A percentile compares a stretch with the other conserved stretches of the same genome.
These are phyloP conservation scores for Trichodelitschia bisporula DNA, from an alignment of 495 filamentous ascomycete genomes.

Conservation along the genomic window DNA sequence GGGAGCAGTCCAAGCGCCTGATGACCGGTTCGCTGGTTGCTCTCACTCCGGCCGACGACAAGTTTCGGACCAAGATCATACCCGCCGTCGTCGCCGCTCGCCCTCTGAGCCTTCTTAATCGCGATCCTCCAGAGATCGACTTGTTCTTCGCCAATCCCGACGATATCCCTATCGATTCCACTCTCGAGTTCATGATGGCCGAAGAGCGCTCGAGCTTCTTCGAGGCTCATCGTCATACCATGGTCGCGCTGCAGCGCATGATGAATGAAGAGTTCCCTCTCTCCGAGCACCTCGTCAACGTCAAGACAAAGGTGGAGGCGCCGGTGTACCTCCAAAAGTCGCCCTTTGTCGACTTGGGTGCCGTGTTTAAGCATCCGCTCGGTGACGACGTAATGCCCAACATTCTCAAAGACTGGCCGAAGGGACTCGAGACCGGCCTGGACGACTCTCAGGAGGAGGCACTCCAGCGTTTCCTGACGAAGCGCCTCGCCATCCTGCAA, in stretches of 20 bases:
- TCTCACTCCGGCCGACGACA: slow-evolving; percentile 35
- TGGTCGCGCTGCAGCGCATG: slow-evolving; percentile 52
- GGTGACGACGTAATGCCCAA: slow-evolving; percentile 14
- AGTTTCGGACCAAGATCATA: slow-evolving; percentile 38
- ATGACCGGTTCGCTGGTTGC: slow-evolving; percentile 46
- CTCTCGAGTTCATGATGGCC: slow-evolving; percentile 51
- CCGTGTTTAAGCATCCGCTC: too few species aligned
- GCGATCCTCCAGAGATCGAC: slow-evolving; percentile 48
- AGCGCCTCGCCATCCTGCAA: slow-evolving; percentile 55
- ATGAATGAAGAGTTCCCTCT: slow-evolving; percentile 13
- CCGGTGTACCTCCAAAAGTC: slow-evolving; percentile 18
- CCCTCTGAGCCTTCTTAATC: slow-evolving; percentile 31
- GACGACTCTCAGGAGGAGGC: slow-evolving; percentile 47
- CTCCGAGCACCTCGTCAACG: background rate
- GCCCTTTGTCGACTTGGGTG: slow-evolving; percentile 30
- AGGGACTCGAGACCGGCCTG: slow-evolving; percentile 15
- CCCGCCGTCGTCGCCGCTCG: slow-evolving; percentile 53
- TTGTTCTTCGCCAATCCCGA: slow-evolving; percentile 39
- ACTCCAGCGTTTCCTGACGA: slow-evolving; percentile 44
- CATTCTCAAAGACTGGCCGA: slow-evolving; percentile 27
- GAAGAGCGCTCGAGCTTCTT: slow-evolving; percentile 47
- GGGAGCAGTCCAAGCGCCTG: slow-evolving; percentile 53
- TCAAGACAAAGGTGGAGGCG: slow-evolving; percentile 3
- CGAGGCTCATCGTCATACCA: slow-evolving; percentile 44
- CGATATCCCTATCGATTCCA: slow-evolving; percentile 42